These are phyloP conservation scores for Murraya koenigii DNA, from an alignment of 345 rosid species.

Conservation along the genomic window DNA sequence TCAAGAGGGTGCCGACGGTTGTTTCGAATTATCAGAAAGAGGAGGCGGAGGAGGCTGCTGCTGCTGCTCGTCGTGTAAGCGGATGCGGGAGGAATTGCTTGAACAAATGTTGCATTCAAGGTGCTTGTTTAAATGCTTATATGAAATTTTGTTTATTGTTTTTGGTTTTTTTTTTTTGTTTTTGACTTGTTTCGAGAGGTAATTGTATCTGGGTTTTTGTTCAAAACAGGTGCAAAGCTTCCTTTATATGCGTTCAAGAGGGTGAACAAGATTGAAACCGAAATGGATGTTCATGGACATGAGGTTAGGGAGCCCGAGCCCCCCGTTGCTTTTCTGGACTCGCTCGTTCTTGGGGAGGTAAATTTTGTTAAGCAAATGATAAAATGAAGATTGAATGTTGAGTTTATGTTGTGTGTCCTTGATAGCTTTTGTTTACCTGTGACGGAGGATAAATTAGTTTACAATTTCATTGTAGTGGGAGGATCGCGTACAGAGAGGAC, in stretches of 20 bases:
- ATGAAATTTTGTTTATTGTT: neutral
- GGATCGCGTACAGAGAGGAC: slow-evolving; percentile 82
- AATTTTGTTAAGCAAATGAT: slow-evolving; percentile 8
- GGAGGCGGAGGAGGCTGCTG: slow-evolving; percentile 52
- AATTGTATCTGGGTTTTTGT: neutral
- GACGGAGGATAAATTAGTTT: slow-evolving; percentile 8
- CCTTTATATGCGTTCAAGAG: slow-evolving; percentile 74
- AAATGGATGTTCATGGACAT: slow-evolving; percentile 22
- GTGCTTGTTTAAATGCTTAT: slow-evolving; percentile 27
- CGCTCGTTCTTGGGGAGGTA: slow-evolving; percentile 85
- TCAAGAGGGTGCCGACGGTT: slow-evolving; percentile 86
- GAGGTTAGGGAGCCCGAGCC: slow-evolving; percentile 44
- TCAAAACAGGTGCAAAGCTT: slow-evolving; percentile 58
- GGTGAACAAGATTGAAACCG: slow-evolving; percentile 26
- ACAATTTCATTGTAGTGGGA: slow-evolving; percentile 69
- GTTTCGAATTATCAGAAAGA: slow-evolving; percentile 84
- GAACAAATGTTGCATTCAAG: slow-evolving; percentile 64
- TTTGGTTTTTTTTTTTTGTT: neutral
- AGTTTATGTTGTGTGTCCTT: neutral
- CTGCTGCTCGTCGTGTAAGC: slow-evolving; percentile 37
- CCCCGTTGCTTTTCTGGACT: slow-evolving; percentile 68
- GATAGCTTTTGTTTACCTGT: neutral
- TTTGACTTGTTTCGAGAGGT: slow-evolving; percentile 5
- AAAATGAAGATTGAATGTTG: neutral
- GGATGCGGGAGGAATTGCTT: slow-evolving; percentile 90